Base-by-base conservation (phyloP, 2,329 filamentous ascomycete species). In the Hypomyces perniciosus region DNA sequence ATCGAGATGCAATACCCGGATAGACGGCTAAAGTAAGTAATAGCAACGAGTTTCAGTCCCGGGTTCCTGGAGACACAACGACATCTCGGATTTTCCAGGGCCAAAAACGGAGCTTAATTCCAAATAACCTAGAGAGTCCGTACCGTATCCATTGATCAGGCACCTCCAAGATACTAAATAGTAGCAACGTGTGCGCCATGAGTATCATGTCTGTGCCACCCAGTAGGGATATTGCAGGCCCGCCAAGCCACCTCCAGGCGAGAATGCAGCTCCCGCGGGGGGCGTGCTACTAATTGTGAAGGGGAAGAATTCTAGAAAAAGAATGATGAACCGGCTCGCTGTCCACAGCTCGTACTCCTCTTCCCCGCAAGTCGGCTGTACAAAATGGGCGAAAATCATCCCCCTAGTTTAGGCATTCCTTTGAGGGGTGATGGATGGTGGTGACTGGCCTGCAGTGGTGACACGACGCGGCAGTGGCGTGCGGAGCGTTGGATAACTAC, bases 391-490 rank as follows among this genome's bases (percentile, higher is more conserved):
- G 13, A 48, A 40, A 20, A 33, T 30, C 8, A 39, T 34, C 13
- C 31, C 31, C 40, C 10, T 41, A 28, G 34, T 29, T 26, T 31
- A 13, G 30, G 29, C 37, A 20, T 38, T 43, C 27, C n/a, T 10
- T 40, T 31, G 30, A 35, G 31, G 20, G 30, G 7, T 42, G 45
- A 37, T 52, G 50, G 50, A 28, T 52, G 50, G 50, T 12, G 34
- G 30, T 34, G 26, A 47, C 50, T 48, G 50, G 50, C 50, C 44
- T 28, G 12, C 50, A 44, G 38, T 44, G 45, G 50, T 52, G 50
- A 52, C 50, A 52, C 50, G 50, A 52, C 13, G 45, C 50, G 50
- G 45, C 45, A 44, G 35, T 52, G 50, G 50, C 50, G 45, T 52
- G 50, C 40, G 50, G 45, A 48, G 50, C 30, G 50, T 52, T 29